Evolutionary conservation across 257 asterid species (phyloP).

Genomic region (Knoxia roxburghii): DNA sequence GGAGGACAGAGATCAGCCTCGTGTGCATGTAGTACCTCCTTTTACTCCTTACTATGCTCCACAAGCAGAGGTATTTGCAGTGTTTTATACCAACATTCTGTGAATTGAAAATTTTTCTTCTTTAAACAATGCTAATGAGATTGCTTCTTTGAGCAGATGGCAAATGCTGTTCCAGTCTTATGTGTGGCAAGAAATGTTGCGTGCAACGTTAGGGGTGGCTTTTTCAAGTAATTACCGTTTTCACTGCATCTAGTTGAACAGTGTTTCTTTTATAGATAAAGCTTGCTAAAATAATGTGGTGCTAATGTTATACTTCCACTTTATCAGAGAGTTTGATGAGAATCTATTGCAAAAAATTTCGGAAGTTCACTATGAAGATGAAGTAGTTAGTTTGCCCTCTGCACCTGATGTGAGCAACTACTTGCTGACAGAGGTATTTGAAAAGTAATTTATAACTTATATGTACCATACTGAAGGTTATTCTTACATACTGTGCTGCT

Average conservation of each 20-base stretch:
- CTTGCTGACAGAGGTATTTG: conserved; percentile 79
- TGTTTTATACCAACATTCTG: conserved; percentile 13
- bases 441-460: not conserved
- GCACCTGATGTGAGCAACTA: conserved; percentile 95
- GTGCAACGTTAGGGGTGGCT: conserved; percentile 93
- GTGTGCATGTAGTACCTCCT: conserved; percentile 97
- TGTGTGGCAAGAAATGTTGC: conserved; percentile 99
- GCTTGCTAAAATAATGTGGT: not conserved
- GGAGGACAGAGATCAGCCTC: conserved; percentile 98
- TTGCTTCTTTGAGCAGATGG: conserved; percentile 41
- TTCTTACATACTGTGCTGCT: conserved; percentile 14
- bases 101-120: conserved; percentile 2
- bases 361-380: conserved; percentile 80
- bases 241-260: conserved; percentile 12
- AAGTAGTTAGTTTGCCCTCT: conserved; percentile 64
- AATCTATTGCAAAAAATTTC: conserved; percentile 52
- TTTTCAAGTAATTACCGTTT: conserved; percentile 68
- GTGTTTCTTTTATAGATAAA: conserved; percentile 7
- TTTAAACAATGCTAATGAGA: conserved; percentile 12
- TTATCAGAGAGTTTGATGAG: conserved; percentile 82
- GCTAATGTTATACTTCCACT: conserved; percentile 12
- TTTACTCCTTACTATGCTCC: conserved; percentile 98
- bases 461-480: conserved; percentile 10
- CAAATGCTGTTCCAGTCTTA: conserved; percentile 85
- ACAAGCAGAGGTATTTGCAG: conserved; percentile 86